These are phyloP conservation scores for Colletotrichum truncatum DNA, from an alignment of 2,329 filamentous ascomycete genomes.

Conservation along the genomic window DNA sequence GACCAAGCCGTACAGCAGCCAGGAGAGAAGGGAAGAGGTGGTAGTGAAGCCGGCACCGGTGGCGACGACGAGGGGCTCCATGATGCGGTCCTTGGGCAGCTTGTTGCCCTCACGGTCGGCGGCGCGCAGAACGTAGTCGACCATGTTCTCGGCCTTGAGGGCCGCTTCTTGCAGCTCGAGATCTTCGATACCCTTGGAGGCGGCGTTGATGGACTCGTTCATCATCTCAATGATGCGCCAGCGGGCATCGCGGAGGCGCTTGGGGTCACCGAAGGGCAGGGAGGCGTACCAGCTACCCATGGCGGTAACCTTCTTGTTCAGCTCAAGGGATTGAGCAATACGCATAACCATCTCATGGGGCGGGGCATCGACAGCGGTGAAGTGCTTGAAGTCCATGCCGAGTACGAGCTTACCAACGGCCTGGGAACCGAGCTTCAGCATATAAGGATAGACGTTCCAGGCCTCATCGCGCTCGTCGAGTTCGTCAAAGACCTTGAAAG, in stretches of 20 bases:
- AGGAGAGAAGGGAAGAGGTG: slow-evolving; percentile 65
- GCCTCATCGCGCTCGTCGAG: slow-evolving; percentile 58
- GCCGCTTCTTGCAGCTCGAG: slow-evolving; percentile 58
- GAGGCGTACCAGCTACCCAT: slow-evolving; percentile 64
- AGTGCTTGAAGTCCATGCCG: slow-evolving; percentile 56
- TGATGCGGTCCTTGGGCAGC: slow-evolving; percentile 54
- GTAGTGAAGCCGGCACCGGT: slow-evolving; percentile 70
- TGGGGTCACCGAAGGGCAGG: slow-evolving; percentile 67
- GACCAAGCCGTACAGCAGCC: slow-evolving; percentile 64
- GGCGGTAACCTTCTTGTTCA: slow-evolving; percentile 68
- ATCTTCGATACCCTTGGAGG: slow-evolving; percentile 48
- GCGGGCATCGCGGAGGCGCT: slow-evolving; percentile 47
- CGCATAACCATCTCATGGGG: slow-evolving; percentile 59
- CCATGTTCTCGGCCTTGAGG: slow-evolving; percentile 53
- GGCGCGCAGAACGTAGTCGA: slow-evolving; percentile 63
- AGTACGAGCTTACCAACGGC: slow-evolving; percentile 54
- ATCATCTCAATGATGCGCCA: slow-evolving; percentile 46
- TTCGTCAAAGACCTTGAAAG: slow-evolving; percentile 59
- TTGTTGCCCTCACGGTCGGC: slow-evolving; percentile 63
- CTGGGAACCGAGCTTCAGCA: slow-evolving; percentile 58
- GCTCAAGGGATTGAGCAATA: slow-evolving; percentile 59
- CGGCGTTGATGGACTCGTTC: slow-evolving; percentile 46
- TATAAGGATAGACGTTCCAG: slow-evolving; percentile 59
- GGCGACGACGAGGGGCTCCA: slow-evolving; percentile 55
- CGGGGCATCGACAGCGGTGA: slow-evolving; percentile 52